A percentile compares a stretch with the other conserved stretches of the same genome.
Conservation (phyloP, 1,284 basidiomycete genomes). For the Ustilago esculenta region DNA sequence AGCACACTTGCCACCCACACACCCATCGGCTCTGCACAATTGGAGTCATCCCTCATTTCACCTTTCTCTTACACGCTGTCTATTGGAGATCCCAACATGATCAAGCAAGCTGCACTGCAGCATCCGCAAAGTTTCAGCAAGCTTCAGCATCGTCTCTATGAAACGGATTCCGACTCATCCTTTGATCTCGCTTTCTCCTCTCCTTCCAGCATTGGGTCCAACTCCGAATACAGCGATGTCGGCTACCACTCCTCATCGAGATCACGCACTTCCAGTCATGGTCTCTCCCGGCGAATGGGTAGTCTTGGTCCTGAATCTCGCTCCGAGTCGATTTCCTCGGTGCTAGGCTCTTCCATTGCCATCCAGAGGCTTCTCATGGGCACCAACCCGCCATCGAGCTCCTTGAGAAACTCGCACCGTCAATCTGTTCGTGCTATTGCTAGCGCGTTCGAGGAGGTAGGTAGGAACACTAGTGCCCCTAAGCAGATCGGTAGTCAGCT, state of each 20-base stretch:
- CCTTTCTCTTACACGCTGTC: slow-evolving; percentile 15
- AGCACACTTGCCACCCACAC: slow-evolving; percentile 4
- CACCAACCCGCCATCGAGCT: not conserved
- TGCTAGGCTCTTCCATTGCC: slow-evolving; percentile 29
- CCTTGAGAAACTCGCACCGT: slow-evolving; percentile 7
- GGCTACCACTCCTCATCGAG: slow-evolving; percentile 11
- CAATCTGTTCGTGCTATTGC: slow-evolving; percentile 36
- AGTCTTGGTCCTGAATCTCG: slow-evolving; percentile 13
- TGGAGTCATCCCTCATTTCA: slow-evolving; percentile 8
- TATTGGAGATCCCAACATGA: slow-evolving; percentile 21
- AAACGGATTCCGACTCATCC: slow-evolving; percentile 41
- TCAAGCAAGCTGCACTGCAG: slow-evolving; percentile 41
- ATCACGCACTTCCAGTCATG: slow-evolving; percentile 21
- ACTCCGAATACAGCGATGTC: slow-evolving; percentile 39
- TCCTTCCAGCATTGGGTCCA: slow-evolving; percentile 28
- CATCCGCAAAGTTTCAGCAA: slow-evolving; percentile 37
- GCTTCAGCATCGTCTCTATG: slow-evolving; percentile 47
- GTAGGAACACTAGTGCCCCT: not conserved
- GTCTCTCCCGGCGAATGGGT: slow-evolving; percentile 4
- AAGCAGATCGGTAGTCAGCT: slow-evolving; percentile 6
- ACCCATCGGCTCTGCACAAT: slow-evolving; percentile 7
- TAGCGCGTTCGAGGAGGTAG: slow-evolving; percentile 16
- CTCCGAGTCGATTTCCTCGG: slow-evolving; percentile 33
- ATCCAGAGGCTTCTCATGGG: slow-evolving; percentile 36
- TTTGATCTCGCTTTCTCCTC: slow-evolving; percentile 37